These are phyloP conservation scores for Claviceps africana DNA, from an alignment of 2,329 filamentous ascomycete species.

Conservation along the genomic window DNA sequence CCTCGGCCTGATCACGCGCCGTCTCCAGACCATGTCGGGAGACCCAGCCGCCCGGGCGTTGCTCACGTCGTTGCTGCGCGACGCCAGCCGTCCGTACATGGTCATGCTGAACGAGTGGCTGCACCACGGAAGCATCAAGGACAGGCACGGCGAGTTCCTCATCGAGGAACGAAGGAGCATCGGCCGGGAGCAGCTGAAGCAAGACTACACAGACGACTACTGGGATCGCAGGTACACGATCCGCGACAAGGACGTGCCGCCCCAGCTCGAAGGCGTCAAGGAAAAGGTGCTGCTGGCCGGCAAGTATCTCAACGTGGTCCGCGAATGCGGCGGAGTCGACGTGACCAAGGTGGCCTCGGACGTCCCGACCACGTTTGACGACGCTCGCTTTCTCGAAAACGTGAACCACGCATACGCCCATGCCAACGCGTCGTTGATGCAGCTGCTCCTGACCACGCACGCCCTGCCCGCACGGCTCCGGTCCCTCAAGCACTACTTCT, in stretches of 20 bases:
- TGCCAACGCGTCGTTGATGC: conserved; percentile 85
- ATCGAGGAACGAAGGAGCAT: conserved; percentile 96
- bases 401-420: conserved; percentile 91
- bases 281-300: conserved; percentile 91
- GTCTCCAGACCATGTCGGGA: conserved; percentile 80
- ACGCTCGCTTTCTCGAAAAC: conserved; percentile 83
- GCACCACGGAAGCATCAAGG: conserved; percentile 87
- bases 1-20: conserved; percentile 71
- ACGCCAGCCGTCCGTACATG: conserved; percentile 92
- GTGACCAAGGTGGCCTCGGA: conserved; percentile 78
- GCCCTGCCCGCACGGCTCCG: conserved; percentile 73
- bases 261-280: conserved; percentile 79
- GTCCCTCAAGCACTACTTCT: conserved; percentile 97
- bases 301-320: conserved; percentile 95
- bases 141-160: conserved; percentile 86
- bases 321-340: conserved; percentile 92
- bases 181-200: conserved; percentile 73
- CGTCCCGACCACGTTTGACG: conserved; percentile 85
- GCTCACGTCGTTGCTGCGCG: conserved; percentile 67
- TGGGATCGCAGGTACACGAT: conserved; percentile 98
- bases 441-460: conserved; percentile 83
- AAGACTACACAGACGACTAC: conserved; percentile 97
- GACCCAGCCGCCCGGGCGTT: conserved; percentile 77
- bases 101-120: conserved; percentile 97
- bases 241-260: conserved; percentile 78